Conservation (phyloP, 352 stramenopile genomes). For the Blastocystis sp. region DNA sequence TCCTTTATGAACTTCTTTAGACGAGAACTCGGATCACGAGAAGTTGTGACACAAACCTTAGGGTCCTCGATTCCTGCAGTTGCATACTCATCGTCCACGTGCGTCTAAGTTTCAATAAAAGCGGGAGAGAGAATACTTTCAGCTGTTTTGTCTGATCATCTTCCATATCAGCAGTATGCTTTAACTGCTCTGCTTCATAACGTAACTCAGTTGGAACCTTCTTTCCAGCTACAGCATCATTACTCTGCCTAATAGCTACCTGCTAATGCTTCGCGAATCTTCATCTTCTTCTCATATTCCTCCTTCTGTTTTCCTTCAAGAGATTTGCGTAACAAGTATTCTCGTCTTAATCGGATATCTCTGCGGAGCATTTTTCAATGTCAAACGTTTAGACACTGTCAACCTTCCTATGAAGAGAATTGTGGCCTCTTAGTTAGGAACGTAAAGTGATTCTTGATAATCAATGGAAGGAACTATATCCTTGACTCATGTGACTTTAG, state of each 20-base stretch:
- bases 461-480: background rate
- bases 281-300: constrained; percentile 93
- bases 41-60: constrained; percentile 96
- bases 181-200: constrained; percentile 84
- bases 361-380: constrained; percentile 74
- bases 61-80: constrained; percentile 92
- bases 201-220: constrained; percentile 93
- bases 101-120: constrained; percentile 72
- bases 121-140: background rate
- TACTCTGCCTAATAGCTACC: constrained; percentile 72
- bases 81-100: constrained; percentile 99
- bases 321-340: constrained; percentile 98
- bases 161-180: constrained; percentile 86
- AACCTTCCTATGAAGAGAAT: background rate
- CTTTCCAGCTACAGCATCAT: constrained; percentile 77
- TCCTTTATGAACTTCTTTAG: constrained; percentile 99
- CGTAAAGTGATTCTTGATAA: background rate
- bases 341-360: constrained; percentile 92
- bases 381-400: background rate
- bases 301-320: constrained; percentile 89
- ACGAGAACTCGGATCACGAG: constrained; percentile 88
- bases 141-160: constrained; percentile 82
- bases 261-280: constrained; percentile 86
- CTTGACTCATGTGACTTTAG: no score
- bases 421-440: background rate